These are phyloP conservation scores for Geosmithia morbida DNA, from an alignment of 2,329 filamentous ascomycete species.

Conservation along the genomic window DNA sequence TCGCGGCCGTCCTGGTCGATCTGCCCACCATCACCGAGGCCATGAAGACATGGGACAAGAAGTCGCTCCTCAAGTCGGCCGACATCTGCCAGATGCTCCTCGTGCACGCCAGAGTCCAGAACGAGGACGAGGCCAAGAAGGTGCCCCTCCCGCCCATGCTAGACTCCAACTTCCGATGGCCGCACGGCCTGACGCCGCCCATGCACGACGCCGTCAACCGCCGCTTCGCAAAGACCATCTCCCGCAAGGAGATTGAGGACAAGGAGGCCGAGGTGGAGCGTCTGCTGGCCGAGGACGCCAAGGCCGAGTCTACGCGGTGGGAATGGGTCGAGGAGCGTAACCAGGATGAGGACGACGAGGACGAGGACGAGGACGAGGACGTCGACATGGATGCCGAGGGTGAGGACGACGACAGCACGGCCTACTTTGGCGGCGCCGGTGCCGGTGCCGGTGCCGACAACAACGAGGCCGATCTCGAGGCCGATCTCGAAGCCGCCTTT, in stretches of 20 bases:
- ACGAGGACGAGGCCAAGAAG: constrained; percentile 50
- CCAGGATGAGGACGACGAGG: constrained; percentile 24
- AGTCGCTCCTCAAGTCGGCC: constrained; percentile 75
- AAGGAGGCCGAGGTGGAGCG: constrained; percentile 69
- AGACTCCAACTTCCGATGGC: constrained; percentile 55
- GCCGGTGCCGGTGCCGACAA: constrained; percentile 24
- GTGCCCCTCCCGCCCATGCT: constrained; percentile 59
- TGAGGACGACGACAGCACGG: constrained; percentile 27
- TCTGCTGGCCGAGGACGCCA: constrained; percentile 54
- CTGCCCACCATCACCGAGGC: constrained; percentile 77
- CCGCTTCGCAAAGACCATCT: constrained; percentile 70
- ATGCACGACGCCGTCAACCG: constrained; percentile 76
- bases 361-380: constrained; percentile 42
- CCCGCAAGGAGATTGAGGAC: constrained; percentile 70
- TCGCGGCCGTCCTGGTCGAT: constrained; percentile 69
- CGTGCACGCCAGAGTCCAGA: constrained; percentile 54
- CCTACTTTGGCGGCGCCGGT: constrained; percentile 14
- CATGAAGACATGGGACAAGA: constrained; percentile 89
- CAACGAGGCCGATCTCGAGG: constrained; percentile 29
- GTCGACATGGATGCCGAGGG: constrained; percentile 37
- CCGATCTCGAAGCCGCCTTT: constrained; percentile 36
- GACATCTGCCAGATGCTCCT: constrained; percentile 85
- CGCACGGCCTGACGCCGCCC: constrained; percentile 76
- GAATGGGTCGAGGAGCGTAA: constrained; percentile 46
- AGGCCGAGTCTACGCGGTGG: constrained; percentile 43